phyloP scores from a whole-genome alignment of 2,329 filamentous ascomycete species.

The Colletotrichum chrysophilum region DNA sequence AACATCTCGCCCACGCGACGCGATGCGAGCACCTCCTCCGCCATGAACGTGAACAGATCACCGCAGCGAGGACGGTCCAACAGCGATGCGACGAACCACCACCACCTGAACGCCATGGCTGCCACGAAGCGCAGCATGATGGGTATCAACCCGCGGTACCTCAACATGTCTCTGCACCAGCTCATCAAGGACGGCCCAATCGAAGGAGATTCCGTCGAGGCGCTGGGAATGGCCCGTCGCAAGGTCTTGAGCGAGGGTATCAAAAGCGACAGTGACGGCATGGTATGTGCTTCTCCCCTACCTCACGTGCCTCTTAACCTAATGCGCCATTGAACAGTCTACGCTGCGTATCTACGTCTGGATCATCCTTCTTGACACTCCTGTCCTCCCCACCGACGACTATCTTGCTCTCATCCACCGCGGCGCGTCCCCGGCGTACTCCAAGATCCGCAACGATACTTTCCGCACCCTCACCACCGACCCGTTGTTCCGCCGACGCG shows the following conservation, averaged over 20 bases:
- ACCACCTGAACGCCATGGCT: conserved; percentile 41
- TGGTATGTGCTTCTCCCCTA: conserved; percentile 54
- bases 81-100: conserved; percentile 66
- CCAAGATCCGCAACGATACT: conserved; percentile 98
- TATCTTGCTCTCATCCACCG: conserved; percentile 92
- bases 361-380: conserved; percentile 90
- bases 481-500: conserved; percentile 92
- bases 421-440: conserved; percentile 91
- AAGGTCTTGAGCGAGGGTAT: conserved; percentile 79
- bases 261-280: conserved; percentile 80
- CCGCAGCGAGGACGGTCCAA: conserved; percentile 70
- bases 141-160: conserved; percentile 46
- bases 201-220: conserved; percentile 67
- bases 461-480: conserved; percentile 97
- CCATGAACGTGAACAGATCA: conserved; percentile 41
- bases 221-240: conserved; percentile 71
- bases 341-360: conserved; percentile 93
- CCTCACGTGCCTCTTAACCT: background rate
- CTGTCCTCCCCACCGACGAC: conserved; percentile 82
- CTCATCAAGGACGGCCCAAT: conserved; percentile 82
- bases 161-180: conserved; percentile 70
- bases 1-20: conserved; percentile 20
- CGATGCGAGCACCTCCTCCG: conserved; percentile 20
- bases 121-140: conserved; percentile 38
- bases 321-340: conserved; percentile 61